Evolutionary conservation across 1,139 yeast species (phyloP).

Genomic region (Yamadazyma pseudoaaseri): DNA sequence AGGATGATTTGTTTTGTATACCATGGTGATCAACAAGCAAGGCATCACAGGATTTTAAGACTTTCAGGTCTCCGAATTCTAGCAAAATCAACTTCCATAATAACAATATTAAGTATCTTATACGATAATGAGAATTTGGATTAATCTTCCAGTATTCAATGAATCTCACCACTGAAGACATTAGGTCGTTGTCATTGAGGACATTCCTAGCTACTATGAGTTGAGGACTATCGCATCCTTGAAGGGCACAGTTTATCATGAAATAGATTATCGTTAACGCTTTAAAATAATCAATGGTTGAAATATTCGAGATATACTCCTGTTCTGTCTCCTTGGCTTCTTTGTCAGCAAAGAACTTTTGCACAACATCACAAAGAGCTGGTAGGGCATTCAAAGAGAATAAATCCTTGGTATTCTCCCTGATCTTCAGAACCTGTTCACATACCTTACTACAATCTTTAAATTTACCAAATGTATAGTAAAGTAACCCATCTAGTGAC

Average conservation of each 20-base stretch:
- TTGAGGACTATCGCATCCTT: conserved; percentile 16
- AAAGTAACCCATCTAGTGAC: conserved; percentile 18
- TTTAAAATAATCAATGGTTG: conserved; percentile 22
- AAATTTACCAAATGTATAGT: conserved; percentile 46
- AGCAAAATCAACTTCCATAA: conserved; percentile 59
- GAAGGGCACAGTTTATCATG: conserved; percentile 33
- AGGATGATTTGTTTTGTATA: conserved; percentile 29
- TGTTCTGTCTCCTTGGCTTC: background rate
- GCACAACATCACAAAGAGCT: conserved; percentile 1
- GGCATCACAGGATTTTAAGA: conserved; percentile 46
- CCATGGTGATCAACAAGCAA: conserved; percentile 46
- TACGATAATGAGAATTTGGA: conserved; percentile 26
- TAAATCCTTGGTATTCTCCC: conserved; percentile 12
- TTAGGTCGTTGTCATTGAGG: conserved; percentile 30
- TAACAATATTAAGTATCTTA: conserved; percentile 55
- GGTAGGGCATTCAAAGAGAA: conserved; percentile 14
- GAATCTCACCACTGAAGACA: conserved; percentile 47
- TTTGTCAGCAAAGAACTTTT: conserved; percentile 9
- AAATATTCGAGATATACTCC: no score
- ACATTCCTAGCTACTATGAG: conserved; percentile 18
- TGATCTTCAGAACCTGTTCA: conserved; percentile 38
- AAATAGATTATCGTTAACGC: conserved; percentile 57
- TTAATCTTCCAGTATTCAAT: conserved; percentile 71
- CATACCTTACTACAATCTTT: conserved; percentile 23
- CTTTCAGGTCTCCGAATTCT: conserved; percentile 60